Conservation (phyloP, 768 basidiomycete species). For the Suillus luteus region DNA sequence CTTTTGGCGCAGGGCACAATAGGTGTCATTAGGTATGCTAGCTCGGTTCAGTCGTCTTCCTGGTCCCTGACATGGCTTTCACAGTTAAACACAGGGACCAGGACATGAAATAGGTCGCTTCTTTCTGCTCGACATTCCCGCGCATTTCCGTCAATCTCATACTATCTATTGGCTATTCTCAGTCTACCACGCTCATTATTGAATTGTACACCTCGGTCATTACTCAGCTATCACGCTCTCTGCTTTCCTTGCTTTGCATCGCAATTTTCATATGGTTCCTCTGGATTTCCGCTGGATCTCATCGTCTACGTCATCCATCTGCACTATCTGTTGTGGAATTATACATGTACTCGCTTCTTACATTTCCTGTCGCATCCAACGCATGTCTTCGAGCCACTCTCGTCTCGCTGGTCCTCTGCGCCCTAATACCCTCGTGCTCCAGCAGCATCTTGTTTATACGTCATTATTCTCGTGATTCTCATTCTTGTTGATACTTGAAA, state of each 20-base stretch:
- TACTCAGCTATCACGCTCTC: conserved; percentile 16
- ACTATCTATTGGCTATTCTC: conserved; percentile 12
- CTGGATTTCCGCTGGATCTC: conserved; percentile 18
- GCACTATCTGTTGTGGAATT: conserved; percentile 32
- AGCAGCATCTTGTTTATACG: conserved; percentile 6
- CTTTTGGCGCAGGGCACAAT: conserved; percentile 33
- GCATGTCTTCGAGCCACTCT: neutral
- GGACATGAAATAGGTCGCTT: neutral
- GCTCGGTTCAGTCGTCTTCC: neutral
- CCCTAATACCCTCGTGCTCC: neutral
- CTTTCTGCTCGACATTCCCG: neutral
- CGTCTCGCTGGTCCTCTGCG: neutral
- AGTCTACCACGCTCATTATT: conserved; percentile 9
- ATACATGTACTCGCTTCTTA: conserved; percentile 31
- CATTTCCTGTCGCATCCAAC: neutral
- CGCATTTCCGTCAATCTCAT: neutral
- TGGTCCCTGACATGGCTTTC: conserved; percentile 1
- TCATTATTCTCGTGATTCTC: conserved; percentile 1
- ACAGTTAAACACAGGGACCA: neutral
- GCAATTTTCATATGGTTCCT: conserved; percentile 14
- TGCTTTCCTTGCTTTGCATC: conserved; percentile 11
- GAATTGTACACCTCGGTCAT: conserved; percentile 3
- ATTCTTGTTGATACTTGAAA: neutral
- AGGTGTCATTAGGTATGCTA: conserved; percentile 16
- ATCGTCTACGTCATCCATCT: conserved; percentile 19